phyloP scores from a whole-genome alignment of 768 basidiomycete genomes.

The Tricholoma bakamatsutake region DNA sequence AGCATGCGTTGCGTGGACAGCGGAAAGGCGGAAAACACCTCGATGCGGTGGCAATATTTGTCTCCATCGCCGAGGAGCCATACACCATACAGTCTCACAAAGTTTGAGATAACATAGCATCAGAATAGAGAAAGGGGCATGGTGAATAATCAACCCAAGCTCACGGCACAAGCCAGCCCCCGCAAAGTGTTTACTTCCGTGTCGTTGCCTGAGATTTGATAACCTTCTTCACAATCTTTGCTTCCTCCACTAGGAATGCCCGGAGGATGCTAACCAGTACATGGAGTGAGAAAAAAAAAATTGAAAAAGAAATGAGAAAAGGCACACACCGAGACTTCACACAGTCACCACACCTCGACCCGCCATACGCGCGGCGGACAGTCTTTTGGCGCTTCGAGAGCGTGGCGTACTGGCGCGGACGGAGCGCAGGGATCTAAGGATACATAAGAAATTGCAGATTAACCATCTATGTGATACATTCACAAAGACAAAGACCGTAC shows the following conservation, averaged over 20 bases:
- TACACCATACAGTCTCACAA: conserved; percentile 21
- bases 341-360: conserved; percentile 93
- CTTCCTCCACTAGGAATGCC: conserved; percentile 98
- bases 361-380: conserved; percentile 93
- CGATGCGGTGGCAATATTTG: too few species aligned
- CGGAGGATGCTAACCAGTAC: conserved; percentile 74
- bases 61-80: too few species aligned
- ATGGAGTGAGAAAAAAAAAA: conserved; percentile 1
- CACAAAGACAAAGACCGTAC: conserved; percentile 42
- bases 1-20: too few species aligned
- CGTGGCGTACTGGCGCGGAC: conserved; percentile 91
- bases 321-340: conserved; percentile 83
- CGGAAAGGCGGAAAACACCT: too few species aligned
- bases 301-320: background rate
- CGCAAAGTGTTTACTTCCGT: conserved; percentile 32
- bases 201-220: conserved; percentile 74
- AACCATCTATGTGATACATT: background rate
- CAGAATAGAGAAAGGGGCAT: conserved; percentile 16
- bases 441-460: background rate
- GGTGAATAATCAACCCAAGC: conserved; percentile 9
- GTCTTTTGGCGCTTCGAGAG: conserved; percentile 98
- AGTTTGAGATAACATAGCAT: conserved; percentile 1
- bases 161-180: conserved; percentile 2
- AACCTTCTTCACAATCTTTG: conserved; percentile 99
- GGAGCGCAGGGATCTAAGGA: conserved; percentile 83